Base-by-base conservation (phyloP, 148 eudicot genomes). In the Cornus florida region DNA sequence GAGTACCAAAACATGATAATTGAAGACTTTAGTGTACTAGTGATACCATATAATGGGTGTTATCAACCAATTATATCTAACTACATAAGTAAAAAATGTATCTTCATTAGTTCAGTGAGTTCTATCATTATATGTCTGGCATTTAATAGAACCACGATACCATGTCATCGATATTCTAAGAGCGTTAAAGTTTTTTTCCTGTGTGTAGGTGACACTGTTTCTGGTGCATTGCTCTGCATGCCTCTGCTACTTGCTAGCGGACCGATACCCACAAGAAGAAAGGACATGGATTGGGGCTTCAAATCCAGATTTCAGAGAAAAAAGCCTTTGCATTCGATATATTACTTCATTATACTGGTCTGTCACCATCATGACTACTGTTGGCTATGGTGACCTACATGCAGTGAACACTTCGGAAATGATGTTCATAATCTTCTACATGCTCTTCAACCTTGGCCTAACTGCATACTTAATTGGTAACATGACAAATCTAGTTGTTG, bases 381-480 rank as follows among this genome's bases (percentile, higher is more conserved):
- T 92, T 23, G 97, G 98, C 0, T 95, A 95, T 70, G 98, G 98
- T 1, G 98, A 95, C 59, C 86, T 95, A 16, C 98, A 95, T 43
- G 97, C 98, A 0, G 93, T 86, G 2, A 95, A 95, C 77, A 80
- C 96, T 22, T 59, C 80, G 38, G 98, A 93, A 81, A 95, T 95
- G 98, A 82, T 89, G 35, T 95, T 95, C 80, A 88, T 85, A 20
- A 86, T 89, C n/a, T 89, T 89, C 75, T 95, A 90, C 74, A 92
- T 94, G 97, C 92, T 94, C 74, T 90, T 94, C 81, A 94, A 94
- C 77, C 86, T 94, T 3, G 92, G 94, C 70, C 89, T 95, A 59
- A 95, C 96, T 7, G 91, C 98, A n/a, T 95, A 95, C 73, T 84
- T 95, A 70, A 95, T 95, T 39, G 98, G 98, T 4, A 95, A 95